phyloP scores from a whole-genome alignment of 2,329 filamentous ascomycete species.

The Colletotrichum simmondsii region DNA sequence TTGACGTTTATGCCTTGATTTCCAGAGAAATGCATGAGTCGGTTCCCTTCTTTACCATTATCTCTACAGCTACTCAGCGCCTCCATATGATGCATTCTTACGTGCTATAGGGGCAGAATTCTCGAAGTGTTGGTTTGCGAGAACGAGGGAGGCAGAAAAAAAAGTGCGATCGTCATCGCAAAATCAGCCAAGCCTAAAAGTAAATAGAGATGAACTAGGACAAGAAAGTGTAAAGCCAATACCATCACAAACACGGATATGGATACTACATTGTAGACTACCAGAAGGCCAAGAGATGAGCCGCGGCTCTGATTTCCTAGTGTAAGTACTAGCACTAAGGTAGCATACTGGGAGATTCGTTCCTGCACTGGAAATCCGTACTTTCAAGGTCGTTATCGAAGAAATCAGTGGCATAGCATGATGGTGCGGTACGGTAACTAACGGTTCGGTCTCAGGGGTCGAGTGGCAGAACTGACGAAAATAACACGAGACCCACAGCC shows the following conservation, averaged over 20 bases:
- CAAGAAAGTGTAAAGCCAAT: background rate
- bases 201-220: background rate
- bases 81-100: background rate
- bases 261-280: background rate
- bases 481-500: background rate
- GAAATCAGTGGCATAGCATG: no score
- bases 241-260: background rate
- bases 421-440: background rate
- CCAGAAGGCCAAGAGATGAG: conserved; percentile 23
- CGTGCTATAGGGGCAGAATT: conserved; percentile 8
- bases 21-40: background rate
- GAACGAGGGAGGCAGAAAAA: background rate
- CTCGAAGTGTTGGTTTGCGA: background rate
- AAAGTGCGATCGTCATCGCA: background rate
- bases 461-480: background rate
- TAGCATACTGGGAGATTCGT: background rate
- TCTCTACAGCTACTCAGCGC: no score
- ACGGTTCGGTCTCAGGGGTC: background rate
- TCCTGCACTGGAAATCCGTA: background rate
- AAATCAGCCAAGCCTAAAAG: background rate
- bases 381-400: no score
- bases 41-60: no score
- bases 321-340: background rate
- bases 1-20: conserved; percentile 7
- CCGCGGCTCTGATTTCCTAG: background rate